A percentile compares a stretch with the other conserved stretches of the same genome.
These are phyloP conservation scores for Solanum etuberosum DNA, from an alignment of 257 asterid species.

Conservation along the genomic window DNA sequence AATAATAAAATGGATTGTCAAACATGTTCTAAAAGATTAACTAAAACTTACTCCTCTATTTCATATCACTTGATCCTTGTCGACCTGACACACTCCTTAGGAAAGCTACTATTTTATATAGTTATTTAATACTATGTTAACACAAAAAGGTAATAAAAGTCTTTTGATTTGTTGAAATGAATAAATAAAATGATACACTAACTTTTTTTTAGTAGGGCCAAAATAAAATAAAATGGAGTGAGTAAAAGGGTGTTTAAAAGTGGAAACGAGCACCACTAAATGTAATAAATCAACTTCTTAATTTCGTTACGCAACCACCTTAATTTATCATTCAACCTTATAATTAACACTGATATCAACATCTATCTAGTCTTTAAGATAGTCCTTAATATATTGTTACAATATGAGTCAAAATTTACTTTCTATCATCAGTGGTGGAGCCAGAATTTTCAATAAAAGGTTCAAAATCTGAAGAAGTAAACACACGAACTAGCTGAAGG, in stretches of 20 bases:
- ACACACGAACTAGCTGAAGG: not conserved
- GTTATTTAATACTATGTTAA: not conserved
- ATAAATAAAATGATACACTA: too few relatives aligned
- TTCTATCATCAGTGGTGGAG: not conserved
- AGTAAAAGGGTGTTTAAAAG: not conserved
- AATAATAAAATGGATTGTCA: not conserved
- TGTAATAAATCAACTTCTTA: not conserved
- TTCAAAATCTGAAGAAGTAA: too few relatives aligned
- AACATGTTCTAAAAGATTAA: not conserved
- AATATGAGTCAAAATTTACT: not conserved
- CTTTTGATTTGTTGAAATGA: too few relatives aligned
- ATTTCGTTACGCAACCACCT: not conserved
- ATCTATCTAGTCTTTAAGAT: not conserved
- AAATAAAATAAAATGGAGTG: not conserved
- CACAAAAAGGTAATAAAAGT: too few relatives aligned
- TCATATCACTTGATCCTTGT: too few relatives aligned
- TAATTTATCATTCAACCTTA: not conserved
- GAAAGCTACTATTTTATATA: not conserved
- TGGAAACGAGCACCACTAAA: not conserved
- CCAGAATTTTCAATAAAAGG: too few relatives aligned
- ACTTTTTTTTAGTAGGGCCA: not conserved
- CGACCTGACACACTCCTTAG: not conserved
- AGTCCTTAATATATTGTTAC: not conserved
- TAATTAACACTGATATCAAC: not conserved
- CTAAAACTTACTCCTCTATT: not conserved